These are phyloP conservation scores for Parmales sp. DNA, from an alignment of 108 stramenopile species.

Conservation along the genomic window DNA sequence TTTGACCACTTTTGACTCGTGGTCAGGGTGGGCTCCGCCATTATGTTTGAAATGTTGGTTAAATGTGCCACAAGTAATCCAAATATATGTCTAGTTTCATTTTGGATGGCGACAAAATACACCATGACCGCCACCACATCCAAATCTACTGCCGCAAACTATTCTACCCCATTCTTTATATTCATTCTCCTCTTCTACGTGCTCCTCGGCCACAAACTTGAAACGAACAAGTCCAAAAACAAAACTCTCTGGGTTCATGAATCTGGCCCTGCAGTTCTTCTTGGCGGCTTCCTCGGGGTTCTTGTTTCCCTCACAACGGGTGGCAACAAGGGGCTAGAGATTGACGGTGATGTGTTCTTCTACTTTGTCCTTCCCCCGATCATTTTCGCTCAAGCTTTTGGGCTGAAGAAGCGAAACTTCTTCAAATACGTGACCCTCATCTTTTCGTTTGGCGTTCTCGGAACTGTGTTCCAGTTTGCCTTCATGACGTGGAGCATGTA, in stretches of 20 bases:
- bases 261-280: not conserved
- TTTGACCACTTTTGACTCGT: not conserved
- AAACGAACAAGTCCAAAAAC: too few relatives aligned
- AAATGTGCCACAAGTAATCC: too few relatives aligned
- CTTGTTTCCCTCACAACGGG: not conserved
- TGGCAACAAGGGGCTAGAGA: not conserved
- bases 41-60: too few relatives aligned
- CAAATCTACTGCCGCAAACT: too few relatives aligned
- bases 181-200: too few relatives aligned
- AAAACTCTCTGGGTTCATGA: not conserved
- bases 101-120: too few relatives aligned
- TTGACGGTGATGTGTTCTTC: slow-evolving; percentile 35
- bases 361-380: slow-evolving; percentile 39
- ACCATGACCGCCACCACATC: too few relatives aligned
- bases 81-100: too few relatives aligned
- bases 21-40: too few relatives aligned
- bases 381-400: slow-evolving; percentile 32
- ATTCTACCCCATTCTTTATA: too few relatives aligned
- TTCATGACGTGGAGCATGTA: slow-evolving; percentile 18
- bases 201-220: too few relatives aligned
- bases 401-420: slow-evolving; percentile 33
- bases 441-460: slow-evolving; percentile 27
- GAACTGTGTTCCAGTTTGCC: slow-evolving; percentile 30
- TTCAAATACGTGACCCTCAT: slow-evolving; percentile 38
- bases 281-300: not conserved